phyloP scores from a whole-genome alignment of 2,329 filamentous ascomycete species.

The Cercospora berteroae region DNA sequence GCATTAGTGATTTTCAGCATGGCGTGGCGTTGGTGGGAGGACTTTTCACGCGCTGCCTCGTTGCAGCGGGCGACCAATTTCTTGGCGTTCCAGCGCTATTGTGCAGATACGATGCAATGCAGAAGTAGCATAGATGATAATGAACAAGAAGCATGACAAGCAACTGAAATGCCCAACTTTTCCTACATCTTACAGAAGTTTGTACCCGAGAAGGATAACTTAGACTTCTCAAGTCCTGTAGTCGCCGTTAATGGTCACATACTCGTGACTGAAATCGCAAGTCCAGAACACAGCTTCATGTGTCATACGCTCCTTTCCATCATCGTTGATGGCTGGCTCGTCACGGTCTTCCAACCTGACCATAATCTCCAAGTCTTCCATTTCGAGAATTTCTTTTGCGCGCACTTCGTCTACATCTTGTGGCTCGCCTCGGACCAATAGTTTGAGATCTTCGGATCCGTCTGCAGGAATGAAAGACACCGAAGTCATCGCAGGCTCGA shows the following conservation, averaged over 20 bases:
- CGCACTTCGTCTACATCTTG: conserved; percentile 73
- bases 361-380: conserved; percentile 75
- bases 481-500: conserved; percentile 68
- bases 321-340: conserved; percentile 35
- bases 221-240: conserved; percentile 54
- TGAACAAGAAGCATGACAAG: conserved; percentile 1
- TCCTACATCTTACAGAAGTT: neutral
- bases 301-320: neutral
- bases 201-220: neutral
- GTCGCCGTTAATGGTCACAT: conserved; percentile 68
- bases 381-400: conserved; percentile 73
- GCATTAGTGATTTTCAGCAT: neutral
- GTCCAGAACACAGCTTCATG: conserved; percentile 73
- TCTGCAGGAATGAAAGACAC: conserved; percentile 78
- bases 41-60: neutral
- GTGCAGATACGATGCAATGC: conserved; percentile 3
- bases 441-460: conserved; percentile 71
- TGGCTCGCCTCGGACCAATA: conserved; percentile 76
- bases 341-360: conserved; percentile 64
- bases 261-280: conserved; percentile 84
- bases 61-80: neutral
- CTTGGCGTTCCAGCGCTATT: neutral
- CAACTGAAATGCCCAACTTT: neutral
- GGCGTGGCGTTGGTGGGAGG: conserved; percentile 3
- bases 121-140: conserved; percentile 7